phyloP scores from a whole-genome alignment of 106 monocot species.

The Acorus calamus region DNA sequence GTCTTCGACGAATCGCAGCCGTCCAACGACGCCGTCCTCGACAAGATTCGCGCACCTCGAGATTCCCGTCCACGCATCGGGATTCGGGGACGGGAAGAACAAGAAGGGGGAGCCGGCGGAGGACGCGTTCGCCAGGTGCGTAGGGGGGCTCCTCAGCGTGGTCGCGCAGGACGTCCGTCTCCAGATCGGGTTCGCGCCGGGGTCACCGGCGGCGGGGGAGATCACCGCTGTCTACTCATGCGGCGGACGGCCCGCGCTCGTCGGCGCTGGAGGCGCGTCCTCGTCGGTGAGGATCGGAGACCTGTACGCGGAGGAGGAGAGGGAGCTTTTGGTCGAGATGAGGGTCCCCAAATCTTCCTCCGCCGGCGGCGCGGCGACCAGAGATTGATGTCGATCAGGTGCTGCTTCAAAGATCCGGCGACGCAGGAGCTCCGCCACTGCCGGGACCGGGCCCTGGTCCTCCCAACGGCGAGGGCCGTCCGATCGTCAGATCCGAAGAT shows the following conservation, averaged over 20 bases:
- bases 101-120: slow-evolving; percentile 15
- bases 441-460: slow-evolving; percentile 13
- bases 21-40: background rate
- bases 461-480: background rate
- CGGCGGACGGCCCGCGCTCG: slow-evolving; percentile 17
- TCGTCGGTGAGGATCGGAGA: slow-evolving; percentile 40
- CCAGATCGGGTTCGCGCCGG: slow-evolving; percentile 40
- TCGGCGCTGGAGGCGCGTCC: background rate
- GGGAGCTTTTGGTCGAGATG: slow-evolving; percentile 74
- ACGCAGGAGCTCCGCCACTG: slow-evolving; percentile 38
- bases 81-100: no score
- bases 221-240: slow-evolving; percentile 55
- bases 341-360: slow-evolving; percentile 16
- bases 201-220: slow-evolving; percentile 14
- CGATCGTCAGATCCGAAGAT: background rate
- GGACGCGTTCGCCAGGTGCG: slow-evolving; percentile 49
- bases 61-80: slow-evolving; percentile 41
- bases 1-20: no score
- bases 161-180: slow-evolving; percentile 63
- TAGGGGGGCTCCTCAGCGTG: slow-evolving; percentile 69
- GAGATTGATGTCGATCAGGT: slow-evolving; percentile 24
- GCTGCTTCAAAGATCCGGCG: slow-evolving; percentile 47
- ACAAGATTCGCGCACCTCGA: slow-evolving; percentile 64
- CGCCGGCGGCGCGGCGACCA: background rate
- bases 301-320: slow-evolving; percentile 75